phyloP scores from a whole-genome alignment of 2,329 filamentous ascomycete species.

The Botrytis pseudocinerea region DNA sequence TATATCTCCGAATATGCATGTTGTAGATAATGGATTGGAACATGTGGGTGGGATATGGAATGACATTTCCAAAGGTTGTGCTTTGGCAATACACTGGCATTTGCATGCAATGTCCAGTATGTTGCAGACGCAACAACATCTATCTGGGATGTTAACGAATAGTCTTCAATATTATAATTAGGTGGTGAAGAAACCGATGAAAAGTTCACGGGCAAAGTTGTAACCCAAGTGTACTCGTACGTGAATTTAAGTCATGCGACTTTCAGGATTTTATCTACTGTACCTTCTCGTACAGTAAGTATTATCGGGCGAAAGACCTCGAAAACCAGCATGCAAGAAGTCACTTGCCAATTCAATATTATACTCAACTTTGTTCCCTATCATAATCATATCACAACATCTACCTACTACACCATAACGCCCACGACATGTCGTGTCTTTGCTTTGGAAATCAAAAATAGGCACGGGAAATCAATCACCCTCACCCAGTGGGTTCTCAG shows the following conservation, averaged over 20 bases:
- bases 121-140: constrained; percentile 16
- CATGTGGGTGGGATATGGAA: background rate
- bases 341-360: constrained; percentile 21
- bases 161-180: background rate
- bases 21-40: background rate
- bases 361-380: constrained; percentile 10
- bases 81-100: background rate
- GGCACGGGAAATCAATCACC: constrained; percentile 2
- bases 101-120: background rate
- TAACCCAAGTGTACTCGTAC: background rate
- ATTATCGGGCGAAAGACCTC: constrained; percentile 19
- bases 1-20: constrained; percentile 8
- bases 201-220: background rate
- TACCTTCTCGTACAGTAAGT: background rate
- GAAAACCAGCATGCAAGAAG: constrained; percentile 21
- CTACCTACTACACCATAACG: background rate
- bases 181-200: background rate
- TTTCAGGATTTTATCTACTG: background rate
- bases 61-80: background rate
- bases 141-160: background rate
- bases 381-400: constrained; percentile 7
- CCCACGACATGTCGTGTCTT: background rate
- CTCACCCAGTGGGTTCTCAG: background rate
- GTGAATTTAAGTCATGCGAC: constrained; percentile 21
- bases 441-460: background rate